phyloP scores from a whole-genome alignment of 768 basidiomycete species.

The Termitomyces sp. region DNA sequence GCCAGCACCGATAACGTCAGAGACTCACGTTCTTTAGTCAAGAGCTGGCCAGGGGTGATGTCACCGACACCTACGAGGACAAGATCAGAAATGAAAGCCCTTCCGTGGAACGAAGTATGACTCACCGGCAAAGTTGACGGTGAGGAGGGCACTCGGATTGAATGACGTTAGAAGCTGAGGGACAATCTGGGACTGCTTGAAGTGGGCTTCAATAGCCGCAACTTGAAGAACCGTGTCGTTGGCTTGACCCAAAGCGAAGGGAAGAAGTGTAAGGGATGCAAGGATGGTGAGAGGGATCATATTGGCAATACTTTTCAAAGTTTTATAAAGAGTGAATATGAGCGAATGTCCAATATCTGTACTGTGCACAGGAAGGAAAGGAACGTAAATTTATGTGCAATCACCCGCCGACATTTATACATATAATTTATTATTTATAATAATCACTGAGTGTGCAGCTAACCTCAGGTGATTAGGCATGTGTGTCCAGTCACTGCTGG shows the following conservation, averaged over 20 bases:
- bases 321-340: neutral
- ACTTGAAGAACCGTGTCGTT: conserved; percentile 38
- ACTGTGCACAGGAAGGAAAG: neutral
- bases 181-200: conserved; percentile 52
- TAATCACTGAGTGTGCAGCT: too few relatives aligned
- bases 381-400: too few relatives aligned
- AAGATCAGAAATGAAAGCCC: neutral
- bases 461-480: too few relatives aligned
- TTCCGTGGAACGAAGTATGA: neutral
- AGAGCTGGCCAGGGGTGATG: conserved; percentile 51
- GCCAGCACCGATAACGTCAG: neutral
- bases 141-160: conserved; percentile 52
- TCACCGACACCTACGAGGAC: conserved; percentile 32
- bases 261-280: conserved; percentile 33
- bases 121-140: conserved; percentile 41
- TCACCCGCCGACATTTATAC: too few relatives aligned
- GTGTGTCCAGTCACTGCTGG: too few relatives aligned
- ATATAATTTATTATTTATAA: too few relatives aligned
- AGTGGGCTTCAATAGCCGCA: conserved; percentile 64
- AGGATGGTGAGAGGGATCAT: conserved; percentile 30
- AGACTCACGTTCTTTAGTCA: conserved; percentile 53
- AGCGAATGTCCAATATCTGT: neutral
- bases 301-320: neutral
- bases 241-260: conserved; percentile 41
- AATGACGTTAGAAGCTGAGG: conserved; percentile 60